phyloP scores from a whole-genome alignment of 1,284 basidiomycete genomes.

The Cryptococcus sp. region DNA sequence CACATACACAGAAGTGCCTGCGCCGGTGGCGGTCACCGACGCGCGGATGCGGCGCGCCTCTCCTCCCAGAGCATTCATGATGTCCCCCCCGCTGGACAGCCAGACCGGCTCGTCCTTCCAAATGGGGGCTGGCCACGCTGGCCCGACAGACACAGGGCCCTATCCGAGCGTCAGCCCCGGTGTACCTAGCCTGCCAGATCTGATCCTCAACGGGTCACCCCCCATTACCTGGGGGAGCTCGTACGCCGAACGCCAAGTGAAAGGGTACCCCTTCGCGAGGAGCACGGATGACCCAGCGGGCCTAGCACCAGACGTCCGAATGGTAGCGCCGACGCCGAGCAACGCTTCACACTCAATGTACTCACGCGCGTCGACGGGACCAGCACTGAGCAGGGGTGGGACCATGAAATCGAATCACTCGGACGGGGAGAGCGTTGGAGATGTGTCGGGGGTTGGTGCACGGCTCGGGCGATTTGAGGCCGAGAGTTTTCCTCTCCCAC shows the following conservation, averaged over 20 bases:
- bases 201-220: too few species aligned
- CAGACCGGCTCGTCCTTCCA: too few species aligned
- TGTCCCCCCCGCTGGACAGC: background rate
- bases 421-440: background rate
- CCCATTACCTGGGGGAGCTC: background rate
- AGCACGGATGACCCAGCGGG: too few species aligned
- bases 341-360: slow-evolving; percentile 3
- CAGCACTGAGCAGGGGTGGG: background rate
- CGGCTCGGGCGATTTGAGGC: background rate
- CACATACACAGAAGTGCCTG: slow-evolving; percentile 8
- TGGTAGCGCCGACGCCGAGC: background rate
- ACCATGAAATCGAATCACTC: slow-evolving; percentile 2
- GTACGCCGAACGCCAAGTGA: background rate
- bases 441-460: background rate
- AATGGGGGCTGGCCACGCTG: too few species aligned
- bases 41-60: background rate
- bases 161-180: background rate
- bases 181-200: background rate
- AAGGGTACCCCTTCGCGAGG: too few species aligned
- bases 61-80: background rate
- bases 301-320: too few species aligned
- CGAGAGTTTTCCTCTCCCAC: slow-evolving; percentile 2
- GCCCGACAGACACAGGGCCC: too few species aligned
- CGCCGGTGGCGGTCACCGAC: background rate
- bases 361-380: background rate